phyloP scores from a whole-genome alignment of 768 basidiomycete species.

The Calocybe cyanea region DNA sequence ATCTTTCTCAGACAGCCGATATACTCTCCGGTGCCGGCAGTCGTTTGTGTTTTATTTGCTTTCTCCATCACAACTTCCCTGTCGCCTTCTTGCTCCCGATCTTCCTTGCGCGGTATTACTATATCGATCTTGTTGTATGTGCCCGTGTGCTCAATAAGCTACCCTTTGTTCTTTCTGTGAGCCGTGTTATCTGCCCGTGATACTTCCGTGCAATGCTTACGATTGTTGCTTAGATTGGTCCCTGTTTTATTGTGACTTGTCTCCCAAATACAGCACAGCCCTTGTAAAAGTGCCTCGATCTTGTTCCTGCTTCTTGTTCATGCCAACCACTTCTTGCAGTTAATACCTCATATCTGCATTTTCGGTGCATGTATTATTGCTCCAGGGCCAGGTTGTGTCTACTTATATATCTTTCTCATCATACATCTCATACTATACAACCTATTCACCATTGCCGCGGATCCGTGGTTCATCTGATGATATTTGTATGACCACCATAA shows the following conservation, averaged over 20 bases:
- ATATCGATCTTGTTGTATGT: background rate
- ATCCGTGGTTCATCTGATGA: slow-evolving; percentile 4
- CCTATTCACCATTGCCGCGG: background rate
- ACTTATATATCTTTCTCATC: background rate
- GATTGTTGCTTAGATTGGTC: too few relatives aligned
- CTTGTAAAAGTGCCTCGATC: too few relatives aligned
- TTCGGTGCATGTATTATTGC: background rate
- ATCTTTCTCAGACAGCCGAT: too few relatives aligned
- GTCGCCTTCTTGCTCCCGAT: too few relatives aligned
- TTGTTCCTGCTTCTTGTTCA: background rate
- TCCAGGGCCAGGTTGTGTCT: background rate
- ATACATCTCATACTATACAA: background rate
- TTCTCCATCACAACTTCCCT: background rate
- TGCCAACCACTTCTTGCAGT: background rate
- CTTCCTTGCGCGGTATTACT: background rate
- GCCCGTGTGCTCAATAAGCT: background rate
- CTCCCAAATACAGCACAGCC: too few relatives aligned
- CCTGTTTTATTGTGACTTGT: too few relatives aligned
- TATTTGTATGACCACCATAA: slow-evolving; percentile 3
- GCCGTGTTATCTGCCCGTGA: too few relatives aligned
- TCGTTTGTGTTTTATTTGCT: slow-evolving; percentile 3
- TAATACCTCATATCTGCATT: background rate
- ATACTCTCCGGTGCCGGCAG: too few relatives aligned
- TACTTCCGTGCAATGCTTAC: too few relatives aligned
- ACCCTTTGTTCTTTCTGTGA: background rate